These are phyloP conservation scores for Cutaneotrichosporon arboriforme DNA, from an alignment of 1,284 basidiomycete species.

Conservation along the genomic window DNA sequence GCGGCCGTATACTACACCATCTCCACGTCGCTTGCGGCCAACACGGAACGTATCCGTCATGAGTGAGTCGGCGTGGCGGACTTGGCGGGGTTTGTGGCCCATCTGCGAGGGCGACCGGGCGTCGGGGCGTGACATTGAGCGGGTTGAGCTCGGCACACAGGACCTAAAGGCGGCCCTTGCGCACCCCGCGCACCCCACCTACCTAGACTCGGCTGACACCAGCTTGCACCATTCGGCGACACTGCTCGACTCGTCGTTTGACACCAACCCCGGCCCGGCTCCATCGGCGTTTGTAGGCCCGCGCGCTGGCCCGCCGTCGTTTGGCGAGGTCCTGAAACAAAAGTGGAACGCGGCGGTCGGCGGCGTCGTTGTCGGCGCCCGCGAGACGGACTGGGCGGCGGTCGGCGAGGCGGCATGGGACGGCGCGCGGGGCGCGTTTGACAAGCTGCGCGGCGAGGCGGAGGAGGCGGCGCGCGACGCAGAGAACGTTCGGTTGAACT, in stretches of 20 bases:
- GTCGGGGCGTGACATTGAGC: too few species aligned
- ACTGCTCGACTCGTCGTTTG: slow-evolving; percentile 30
- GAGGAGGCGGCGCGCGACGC: neutral
- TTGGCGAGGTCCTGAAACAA: slow-evolving; percentile 28
- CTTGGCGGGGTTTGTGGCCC: too few species aligned
- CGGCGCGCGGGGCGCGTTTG: slow-evolving; percentile 3
- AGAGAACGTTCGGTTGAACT: neutral
- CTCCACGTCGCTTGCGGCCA: slow-evolving; percentile 26
- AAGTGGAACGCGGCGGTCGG: slow-evolving; percentile 38
- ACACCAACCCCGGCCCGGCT: slow-evolving; percentile 25
- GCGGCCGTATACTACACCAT: slow-evolving; percentile 46
- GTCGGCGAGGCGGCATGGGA: slow-evolving; percentile 19
- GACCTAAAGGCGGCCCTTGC: too few species aligned
- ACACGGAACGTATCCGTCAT: slow-evolving; percentile 24
- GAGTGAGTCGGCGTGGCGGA: slow-evolving; percentile 29
- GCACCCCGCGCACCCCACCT: neutral
- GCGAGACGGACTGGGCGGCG: slow-evolving; percentile 28
- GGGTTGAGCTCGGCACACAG: too few species aligned
- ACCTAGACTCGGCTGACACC: neutral
- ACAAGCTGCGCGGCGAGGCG: neutral
- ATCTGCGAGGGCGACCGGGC: too few species aligned
- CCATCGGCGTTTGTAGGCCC: slow-evolving; percentile 30
- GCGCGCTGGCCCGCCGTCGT: slow-evolving; percentile 15
- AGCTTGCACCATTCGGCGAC: neutral
- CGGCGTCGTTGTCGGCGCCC: slow-evolving; percentile 18